Evolutionary conservation across 768 basidiomycete genomes (phyloP).

Genomic region (Obba rivulosa): DNA sequence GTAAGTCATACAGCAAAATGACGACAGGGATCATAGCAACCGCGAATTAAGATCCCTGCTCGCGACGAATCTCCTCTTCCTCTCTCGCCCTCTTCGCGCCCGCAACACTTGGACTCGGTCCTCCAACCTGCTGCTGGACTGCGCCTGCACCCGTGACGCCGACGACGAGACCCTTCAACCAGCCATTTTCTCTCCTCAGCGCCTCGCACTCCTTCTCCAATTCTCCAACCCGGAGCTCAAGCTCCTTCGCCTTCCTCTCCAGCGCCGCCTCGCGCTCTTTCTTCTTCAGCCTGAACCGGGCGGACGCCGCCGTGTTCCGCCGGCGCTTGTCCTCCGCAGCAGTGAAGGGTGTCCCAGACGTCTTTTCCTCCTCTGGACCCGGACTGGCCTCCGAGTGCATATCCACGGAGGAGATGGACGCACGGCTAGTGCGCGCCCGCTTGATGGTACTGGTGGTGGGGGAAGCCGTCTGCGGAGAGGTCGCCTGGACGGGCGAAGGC

Average conservation of each 20-base stretch:
- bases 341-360: slow-evolving; percentile 28
- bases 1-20: too few relatives aligned
- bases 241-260: slow-evolving; percentile 79
- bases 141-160: slow-evolving; percentile 74
- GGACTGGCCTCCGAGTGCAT: slow-evolving; percentile 25
- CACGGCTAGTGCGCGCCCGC: slow-evolving; percentile 41
- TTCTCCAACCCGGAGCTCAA: slow-evolving; percentile 71
- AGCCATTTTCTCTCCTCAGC: slow-evolving; percentile 83
- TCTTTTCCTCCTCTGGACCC: slow-evolving; percentile 25
- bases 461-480: too few relatives aligned
- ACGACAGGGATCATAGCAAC: too few relatives aligned
- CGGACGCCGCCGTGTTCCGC: slow-evolving; percentile 88
- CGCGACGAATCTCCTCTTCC: background rate
- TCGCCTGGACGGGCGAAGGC: too few relatives aligned
- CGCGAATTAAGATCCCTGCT: too few relatives aligned
- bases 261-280: slow-evolving; percentile 91
- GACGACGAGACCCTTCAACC: slow-evolving; percentile 87
- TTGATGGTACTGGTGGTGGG: slow-evolving; percentile 30
- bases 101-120: background rate
- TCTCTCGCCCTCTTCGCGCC: slow-evolving; percentile 5
- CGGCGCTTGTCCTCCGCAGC: slow-evolving; percentile 88
- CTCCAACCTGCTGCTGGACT: slow-evolving; percentile 17
- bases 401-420: slow-evolving; percentile 11
- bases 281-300: slow-evolving; percentile 92
- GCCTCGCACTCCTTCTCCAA: slow-evolving; percentile 91